phyloP scores from a whole-genome alignment of 371 early-diverging fungal genomes.

The Batkoa obscura region DNA sequence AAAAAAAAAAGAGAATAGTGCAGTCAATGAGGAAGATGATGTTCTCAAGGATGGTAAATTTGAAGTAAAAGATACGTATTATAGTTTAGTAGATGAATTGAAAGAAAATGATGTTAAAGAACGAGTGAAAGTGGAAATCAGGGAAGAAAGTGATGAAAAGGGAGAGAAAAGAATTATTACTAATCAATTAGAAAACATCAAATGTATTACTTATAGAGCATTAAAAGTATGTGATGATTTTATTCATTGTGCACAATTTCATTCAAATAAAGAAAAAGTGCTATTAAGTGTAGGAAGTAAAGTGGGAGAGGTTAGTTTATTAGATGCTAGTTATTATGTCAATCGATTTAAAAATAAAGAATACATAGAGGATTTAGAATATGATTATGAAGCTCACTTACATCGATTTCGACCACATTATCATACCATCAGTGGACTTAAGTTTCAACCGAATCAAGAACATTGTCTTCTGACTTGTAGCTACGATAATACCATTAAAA shows the following conservation, averaged over 20 bases:
- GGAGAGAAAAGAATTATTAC: too few species aligned
- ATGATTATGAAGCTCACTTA: slow-evolving; percentile 23
- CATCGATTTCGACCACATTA: slow-evolving; percentile 37
- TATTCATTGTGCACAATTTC: slow-evolving; percentile 34
- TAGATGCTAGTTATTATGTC: slow-evolving; percentile 22
- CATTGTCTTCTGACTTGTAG: slow-evolving; percentile 32
- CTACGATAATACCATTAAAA: slow-evolving; percentile 41
- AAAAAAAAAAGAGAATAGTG: too few species aligned
- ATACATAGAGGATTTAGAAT: slow-evolving; percentile 10
- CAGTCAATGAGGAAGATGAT: too few species aligned
- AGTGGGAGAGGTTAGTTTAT: slow-evolving; percentile 39
- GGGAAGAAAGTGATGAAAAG: too few species aligned
- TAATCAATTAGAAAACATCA: too few species aligned
- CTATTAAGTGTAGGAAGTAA: slow-evolving; percentile 38
- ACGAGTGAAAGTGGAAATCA: too few species aligned
- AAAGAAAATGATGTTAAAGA: too few species aligned
- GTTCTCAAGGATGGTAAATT: too few species aligned
- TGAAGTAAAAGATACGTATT: too few species aligned
- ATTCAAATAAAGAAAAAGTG: slow-evolving; percentile 34
- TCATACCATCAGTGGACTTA: slow-evolving; percentile 26
- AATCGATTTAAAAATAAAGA: not conserved
- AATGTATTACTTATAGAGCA: not conserved
- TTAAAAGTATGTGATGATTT: slow-evolving; percentile 33
- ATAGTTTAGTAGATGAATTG: too few species aligned
- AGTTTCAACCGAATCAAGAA: slow-evolving; percentile 26